Base-by-base conservation (phyloP, 768 basidiomycete genomes). In the Tylopilus sp. region DNA sequence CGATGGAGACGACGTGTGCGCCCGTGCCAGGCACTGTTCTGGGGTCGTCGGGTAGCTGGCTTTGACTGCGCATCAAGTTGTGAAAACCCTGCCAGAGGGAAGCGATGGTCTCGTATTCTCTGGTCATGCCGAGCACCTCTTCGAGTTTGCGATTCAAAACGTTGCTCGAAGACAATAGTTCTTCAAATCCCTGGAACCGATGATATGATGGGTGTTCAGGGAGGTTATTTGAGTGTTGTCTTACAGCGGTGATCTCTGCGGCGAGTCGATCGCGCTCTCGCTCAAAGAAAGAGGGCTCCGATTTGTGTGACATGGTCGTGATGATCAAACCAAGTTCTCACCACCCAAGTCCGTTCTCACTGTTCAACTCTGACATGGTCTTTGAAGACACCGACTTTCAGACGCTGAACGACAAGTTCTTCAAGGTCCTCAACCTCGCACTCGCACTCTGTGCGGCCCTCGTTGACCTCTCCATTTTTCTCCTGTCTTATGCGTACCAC, bases 91-190 rank as follows among this genome's bases (percentile, higher is more conserved):
- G 78, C 91, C 92, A 95, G 44, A 97, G 74, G 3, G 81, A 76
- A 3, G 93, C 90, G 38, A 95, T 91, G 3, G 88, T 93, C 45
- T 87, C 82, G 66, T 95, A 94, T 74, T 95, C 94, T 51, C 83
- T 85, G 6, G 94, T 93, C 82, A 95, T 95, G 10, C 90, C 90
- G 22, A 87, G 73, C 2, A 94, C 91, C 65, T 97, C 92, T 69
- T 98, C 94, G 17, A 95, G 78, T 64, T 92, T 94, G 55, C 93
- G 82, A 66, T 95, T 95, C 20, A 94, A 72, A 23, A 80, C 80
- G 62, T 98, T 98, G 52, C 87, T 85, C 9, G 88, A 84, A 4
- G 86, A 86, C 17, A 98, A 73, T 4, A 95, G 68, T 55, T 93
- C 89, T 63, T 95, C 94, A 62, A 95, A 95, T 18, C 85, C 88